Evolutionary conservation across 768 basidiomycete genomes (phyloP), one percentile per base, ranked within the genome.

Genomic region (Leccinum boreale): DNA sequence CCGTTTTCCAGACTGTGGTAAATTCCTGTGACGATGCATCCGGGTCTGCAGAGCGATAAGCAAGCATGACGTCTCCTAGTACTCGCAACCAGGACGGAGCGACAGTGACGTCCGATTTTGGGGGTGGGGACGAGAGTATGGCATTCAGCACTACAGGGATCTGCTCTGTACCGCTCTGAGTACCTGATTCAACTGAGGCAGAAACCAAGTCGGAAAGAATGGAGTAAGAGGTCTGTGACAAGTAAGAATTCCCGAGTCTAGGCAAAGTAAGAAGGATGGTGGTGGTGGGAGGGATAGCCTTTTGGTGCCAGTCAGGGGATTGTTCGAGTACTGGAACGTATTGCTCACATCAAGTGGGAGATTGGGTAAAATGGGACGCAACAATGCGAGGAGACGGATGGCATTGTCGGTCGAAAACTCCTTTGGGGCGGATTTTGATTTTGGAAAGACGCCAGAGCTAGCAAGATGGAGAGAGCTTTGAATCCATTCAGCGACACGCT

Each of bases 191-290:
- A 11, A 77, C 69, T 3, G 83, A 79, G 17, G 78, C 70, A 23
- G 81, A 70, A 60, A 98, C 86, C 5, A 98, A 79, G 62, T 89
- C 87, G 31, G 94, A 86, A 61, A 99, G 80, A 50, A 95, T 81
- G 39, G 89, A 86, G 70, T 95, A 98, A 29, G 90, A 81, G 14
- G 91, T 85, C 71, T 94, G 88, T 1, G 95, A 89, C 45, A 99
- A 81, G 71, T 94, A 97, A 21, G 90, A 84, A 64, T 92, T 94
- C 39, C 89, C 90, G 8, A 96, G 80, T 56, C 92, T 88, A 19
- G 96, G 94, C 31, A 98, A 84, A 23, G 82, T 77, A 6, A 98
- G 84, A 26, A 98, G 83, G 21, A 84, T 75, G 19, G 81, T 79
- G 21, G 86, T 86, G 51, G 97, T 82, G 5, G 78, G 61, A 11